Percentiles rank a stretch among this genome's conserved stretches.
phyloP scores from a whole-genome alignment of 257 asterid species.

The Salvia hispanica region DNA sequence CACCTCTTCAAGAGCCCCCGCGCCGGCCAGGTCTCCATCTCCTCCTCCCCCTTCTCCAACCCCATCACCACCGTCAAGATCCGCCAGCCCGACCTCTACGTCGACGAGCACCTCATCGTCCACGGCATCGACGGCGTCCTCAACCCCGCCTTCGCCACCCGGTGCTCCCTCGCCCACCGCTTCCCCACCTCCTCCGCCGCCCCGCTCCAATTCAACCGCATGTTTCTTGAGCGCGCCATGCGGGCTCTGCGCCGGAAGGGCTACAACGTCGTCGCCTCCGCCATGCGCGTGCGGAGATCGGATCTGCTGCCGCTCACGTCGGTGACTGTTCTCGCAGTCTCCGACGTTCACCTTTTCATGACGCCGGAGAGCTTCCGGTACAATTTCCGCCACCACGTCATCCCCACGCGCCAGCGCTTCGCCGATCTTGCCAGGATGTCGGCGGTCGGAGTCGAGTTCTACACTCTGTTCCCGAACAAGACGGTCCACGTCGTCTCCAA shows the following conservation, averaged over 20 bases:
- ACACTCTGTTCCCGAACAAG: conserved; percentile 57
- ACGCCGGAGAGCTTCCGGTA: conserved; percentile 49
- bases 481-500: conserved; percentile 35
- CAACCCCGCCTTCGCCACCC: conserved; percentile 51
- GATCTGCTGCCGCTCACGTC: conserved; percentile 51
- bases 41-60: conserved; percentile 53
- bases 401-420: conserved; percentile 53
- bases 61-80: conserved; percentile 44
- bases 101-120: conserved; percentile 52
- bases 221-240: conserved; percentile 57
- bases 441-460: conserved; percentile 31
- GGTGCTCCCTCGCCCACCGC: conserved; percentile 40
- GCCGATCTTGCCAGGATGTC: conserved; percentile 29
- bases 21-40: conserved; percentile 45
- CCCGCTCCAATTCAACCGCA: conserved; percentile 33
- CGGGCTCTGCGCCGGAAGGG: conserved; percentile 56
- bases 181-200: conserved; percentile 31
- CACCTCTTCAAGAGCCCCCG: conserved; percentile 38
- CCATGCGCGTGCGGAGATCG: conserved; percentile 41
- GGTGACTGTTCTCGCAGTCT: conserved; percentile 59
- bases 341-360: conserved; percentile 54
- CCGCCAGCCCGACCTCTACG: conserved; percentile 69
- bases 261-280: conserved; percentile 60
- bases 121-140: conserved; percentile 71
- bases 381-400: conserved; percentile 62